Base-by-base conservation (phyloP, 192 early-diverging fungal species). In the Pilobolus umbonatus region DNA sequence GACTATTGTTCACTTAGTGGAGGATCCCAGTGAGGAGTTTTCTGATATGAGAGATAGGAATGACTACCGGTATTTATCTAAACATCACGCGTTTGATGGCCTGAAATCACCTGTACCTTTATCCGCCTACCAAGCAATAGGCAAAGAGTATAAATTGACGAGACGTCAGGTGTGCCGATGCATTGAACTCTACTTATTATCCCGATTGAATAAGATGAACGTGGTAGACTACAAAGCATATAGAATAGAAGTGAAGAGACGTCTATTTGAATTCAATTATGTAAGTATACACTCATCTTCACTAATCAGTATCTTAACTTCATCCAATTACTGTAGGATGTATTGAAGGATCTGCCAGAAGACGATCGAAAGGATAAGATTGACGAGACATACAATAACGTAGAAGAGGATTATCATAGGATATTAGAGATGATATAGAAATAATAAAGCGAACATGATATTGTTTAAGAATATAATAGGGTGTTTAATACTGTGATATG, bases 21-120 rank as follows among this genome's bases (percentile, higher is more conserved):
- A 98, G 68, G 93, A 96, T 65, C 93, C 94, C 4, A 95, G 91
- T 64, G 93, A 96, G 50, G 81, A 75, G 0, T 98, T 96, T 64
- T 77, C 77, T 49, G 88, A 89, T 57, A 67, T 98, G 68, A 82
- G 95, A 3, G 95, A 98, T 55, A 80, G 82, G 59, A 85, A 85
- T 64, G 95, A 96, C 64, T 69, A 94, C 69, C 70, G 75, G 25
- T 69, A 71, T 22, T 72, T 98, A 42, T 57, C 81, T 6, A 55
- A 77, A 1, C 68, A 77, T 8, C 68, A 74, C 5, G 81, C 76
- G 3, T 86, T 90, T 45, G 79, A 80, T 24, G 76, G 76, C 5
- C 47, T 94, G 5, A 44, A 67, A 25, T 74, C 80, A 7, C 88
- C 89, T 5, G 79, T 98, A 4, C 54, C 62, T 8, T 43, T 58